Evolutionary conservation across 306 rosid species (phyloP), one percentile per base, ranked within the genome.

Genomic region (Aeschynomene evenia): DNA sequence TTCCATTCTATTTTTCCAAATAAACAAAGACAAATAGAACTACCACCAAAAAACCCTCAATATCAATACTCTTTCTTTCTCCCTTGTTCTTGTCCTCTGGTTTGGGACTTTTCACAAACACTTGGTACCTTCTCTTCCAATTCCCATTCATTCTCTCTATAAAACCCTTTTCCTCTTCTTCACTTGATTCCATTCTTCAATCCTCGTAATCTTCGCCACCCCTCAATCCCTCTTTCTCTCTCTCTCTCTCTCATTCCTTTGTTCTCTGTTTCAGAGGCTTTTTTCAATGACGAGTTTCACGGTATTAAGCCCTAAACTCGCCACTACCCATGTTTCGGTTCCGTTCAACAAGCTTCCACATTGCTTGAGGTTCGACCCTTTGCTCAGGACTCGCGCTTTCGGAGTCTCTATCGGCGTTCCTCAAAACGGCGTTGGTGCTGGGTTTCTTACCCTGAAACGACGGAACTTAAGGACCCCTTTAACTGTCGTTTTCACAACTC

Each of bases 241-340:
- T n/a, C 24, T 49, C 23, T 5, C 4, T 33, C 1, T 20, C 31
- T 1, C 31, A 28, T 28, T 1, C 5, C 1, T 28, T 28, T 28
- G 31, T 28, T 28, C 31, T 22, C 3, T 40, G 52, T 7, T 10
- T 49, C 3, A 43, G 64, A 45, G 29, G 58, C 2, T 52, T 51
- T 4, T 15, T 9, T 16, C 10, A 22, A 26, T 54, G 18, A 85
- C 49, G 18, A 85, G 71, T 87, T 79, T 86, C 83, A n/a, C n/a
- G 33, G 80, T 77, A 9, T 58, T 87, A 65, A 91, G 77, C 84
- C 94, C 90, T 78, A 88, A 83, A 76, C 81, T 79, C 51, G 33
- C 50, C 69, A 42, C 53, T 15, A 39, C 72, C 73, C 65, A 36
- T 62, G 42, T 56, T 29, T 75, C 72, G 7, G 9, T 49, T 13